Evolutionary conservation across 768 basidiomycete genomes (phyloP).

Genomic region (Lactifluus piperatus): DNA sequence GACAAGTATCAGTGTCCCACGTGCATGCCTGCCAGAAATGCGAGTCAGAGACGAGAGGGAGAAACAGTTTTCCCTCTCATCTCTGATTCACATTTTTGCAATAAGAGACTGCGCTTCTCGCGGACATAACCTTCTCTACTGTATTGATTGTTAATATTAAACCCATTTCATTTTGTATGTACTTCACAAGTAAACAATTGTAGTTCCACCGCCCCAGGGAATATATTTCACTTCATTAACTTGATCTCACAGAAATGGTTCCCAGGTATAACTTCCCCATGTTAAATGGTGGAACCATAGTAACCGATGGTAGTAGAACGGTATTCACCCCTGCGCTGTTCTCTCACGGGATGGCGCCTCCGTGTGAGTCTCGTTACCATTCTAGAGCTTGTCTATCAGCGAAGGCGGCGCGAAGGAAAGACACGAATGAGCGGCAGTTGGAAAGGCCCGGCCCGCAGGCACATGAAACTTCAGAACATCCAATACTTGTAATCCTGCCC

Average conservation of each 20-base stretch:
- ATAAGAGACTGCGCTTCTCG: background rate
- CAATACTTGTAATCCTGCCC: background rate
- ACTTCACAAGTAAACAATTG: background rate
- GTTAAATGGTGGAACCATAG: conserved; percentile 6
- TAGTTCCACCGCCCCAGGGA: background rate
- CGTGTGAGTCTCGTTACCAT: background rate
- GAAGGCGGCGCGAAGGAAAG: background rate
- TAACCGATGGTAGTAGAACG: background rate
- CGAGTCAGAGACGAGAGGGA: no score
- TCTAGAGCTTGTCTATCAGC: background rate
- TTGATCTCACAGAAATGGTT: background rate
- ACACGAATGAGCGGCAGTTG: background rate
- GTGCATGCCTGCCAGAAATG: background rate
- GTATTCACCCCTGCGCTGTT: background rate
- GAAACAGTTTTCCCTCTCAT: background rate
- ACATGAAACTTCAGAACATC: background rate
- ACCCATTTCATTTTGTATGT: background rate
- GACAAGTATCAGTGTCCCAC: background rate
- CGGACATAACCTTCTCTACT: background rate
- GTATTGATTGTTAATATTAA: background rate
- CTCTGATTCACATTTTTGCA: background rate
- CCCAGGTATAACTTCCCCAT: background rate
- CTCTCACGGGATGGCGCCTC: background rate
- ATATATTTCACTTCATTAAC: background rate
- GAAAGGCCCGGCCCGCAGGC: background rate